phyloP scores from a whole-genome alignment of 2,329 filamentous ascomycete genomes.

The Pseudogymnoascus sp. region DNA sequence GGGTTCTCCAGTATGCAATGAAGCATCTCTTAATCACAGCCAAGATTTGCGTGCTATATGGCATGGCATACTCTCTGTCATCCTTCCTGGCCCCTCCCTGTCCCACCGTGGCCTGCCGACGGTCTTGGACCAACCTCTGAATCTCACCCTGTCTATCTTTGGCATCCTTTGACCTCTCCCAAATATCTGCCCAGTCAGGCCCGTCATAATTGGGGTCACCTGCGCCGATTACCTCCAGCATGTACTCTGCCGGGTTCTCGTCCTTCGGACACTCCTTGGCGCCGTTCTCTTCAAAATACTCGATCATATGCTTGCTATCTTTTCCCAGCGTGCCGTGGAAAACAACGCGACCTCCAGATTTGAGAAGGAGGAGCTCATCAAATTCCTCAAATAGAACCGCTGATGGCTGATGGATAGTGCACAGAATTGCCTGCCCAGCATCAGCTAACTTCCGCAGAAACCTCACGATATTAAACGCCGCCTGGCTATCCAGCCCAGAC shows the following conservation, averaged over 20 bases:
- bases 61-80: slow-evolving; percentile 54
- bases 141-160: slow-evolving; percentile 36
- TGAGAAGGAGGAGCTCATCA: slow-evolving; percentile 69
- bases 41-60: slow-evolving; percentile 43
- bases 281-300: slow-evolving; percentile 66
- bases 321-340: slow-evolving; percentile 73
- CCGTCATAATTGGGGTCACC: slow-evolving; percentile 53
- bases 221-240: slow-evolving; percentile 53
- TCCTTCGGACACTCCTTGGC: slow-evolving; percentile 53
- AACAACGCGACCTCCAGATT: slow-evolving; percentile 64
- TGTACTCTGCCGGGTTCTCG: slow-evolving; percentile 75
- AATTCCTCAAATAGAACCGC: slow-evolving; percentile 89
- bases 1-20: slow-evolving; percentile 53
- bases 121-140: slow-evolving; percentile 39
- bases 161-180: slow-evolving; percentile 44
- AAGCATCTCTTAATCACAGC: slow-evolving; percentile 51
- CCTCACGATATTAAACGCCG: slow-evolving; percentile 80
- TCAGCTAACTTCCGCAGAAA: slow-evolving; percentile 81
- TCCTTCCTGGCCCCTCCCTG: slow-evolving; percentile 35
- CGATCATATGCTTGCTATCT: slow-evolving; percentile 56
- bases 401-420: slow-evolving; percentile 89
- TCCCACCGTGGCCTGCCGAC: slow-evolving; percentile 28
- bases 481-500: slow-evolving; percentile 81
- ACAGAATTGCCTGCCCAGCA: slow-evolving; percentile 82
- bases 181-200: slow-evolving; percentile 53